These are phyloP conservation scores for Aethionema arabicum DNA, from an alignment of 345 rosid genomes.

Conservation along the genomic window DNA sequence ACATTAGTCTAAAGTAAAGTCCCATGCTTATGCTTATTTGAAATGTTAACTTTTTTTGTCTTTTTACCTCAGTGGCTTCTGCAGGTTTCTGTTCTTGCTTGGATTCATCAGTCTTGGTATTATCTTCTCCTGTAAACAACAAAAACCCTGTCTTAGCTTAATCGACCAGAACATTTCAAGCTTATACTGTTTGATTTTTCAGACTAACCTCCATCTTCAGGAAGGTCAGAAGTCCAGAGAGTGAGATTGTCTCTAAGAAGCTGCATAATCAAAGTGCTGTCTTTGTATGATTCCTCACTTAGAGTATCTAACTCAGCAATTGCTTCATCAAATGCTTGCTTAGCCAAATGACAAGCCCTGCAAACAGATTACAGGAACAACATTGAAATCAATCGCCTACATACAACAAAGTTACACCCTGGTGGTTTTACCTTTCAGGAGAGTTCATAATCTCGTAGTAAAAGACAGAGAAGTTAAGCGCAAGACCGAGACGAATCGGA, in stretches of 20 bases:
- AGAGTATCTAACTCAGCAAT: constrained; percentile 94
- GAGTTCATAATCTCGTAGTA: constrained; percentile 99
- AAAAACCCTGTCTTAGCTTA: constrained; percentile 3
- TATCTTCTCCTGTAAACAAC: constrained; percentile 66
- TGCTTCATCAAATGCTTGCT: constrained; percentile 97
- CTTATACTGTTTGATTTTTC: neutral
- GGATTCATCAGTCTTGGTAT: constrained; percentile 65
- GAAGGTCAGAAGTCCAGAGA: constrained; percentile 98
- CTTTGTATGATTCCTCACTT: constrained; percentile 97
- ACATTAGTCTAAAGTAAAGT: neutral
- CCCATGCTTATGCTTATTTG: neutral
- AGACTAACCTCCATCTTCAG: constrained; percentile 90
- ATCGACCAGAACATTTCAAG: neutral
- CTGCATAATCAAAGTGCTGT: constrained; percentile 98
- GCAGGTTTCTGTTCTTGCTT: constrained; percentile 55
- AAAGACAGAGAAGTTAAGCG: constrained; percentile 98
- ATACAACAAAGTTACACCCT: constrained; percentile 19
- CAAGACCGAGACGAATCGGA: constrained; percentile 97
- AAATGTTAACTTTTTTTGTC: neutral
- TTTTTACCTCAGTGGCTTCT: constrained; percentile 55
- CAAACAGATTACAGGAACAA: constrained; percentile 20
- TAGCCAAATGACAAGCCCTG: constrained; percentile 99
- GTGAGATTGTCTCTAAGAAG: constrained; percentile 97
- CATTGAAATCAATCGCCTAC: neutral
- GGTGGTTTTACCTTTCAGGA: constrained; percentile 69